Percentiles rank a stretch among this genome's conserved stretches.
phyloP scores from a whole-genome alignment of 768 basidiomycete genomes.

The Mycena rebaudengoi region DNA sequence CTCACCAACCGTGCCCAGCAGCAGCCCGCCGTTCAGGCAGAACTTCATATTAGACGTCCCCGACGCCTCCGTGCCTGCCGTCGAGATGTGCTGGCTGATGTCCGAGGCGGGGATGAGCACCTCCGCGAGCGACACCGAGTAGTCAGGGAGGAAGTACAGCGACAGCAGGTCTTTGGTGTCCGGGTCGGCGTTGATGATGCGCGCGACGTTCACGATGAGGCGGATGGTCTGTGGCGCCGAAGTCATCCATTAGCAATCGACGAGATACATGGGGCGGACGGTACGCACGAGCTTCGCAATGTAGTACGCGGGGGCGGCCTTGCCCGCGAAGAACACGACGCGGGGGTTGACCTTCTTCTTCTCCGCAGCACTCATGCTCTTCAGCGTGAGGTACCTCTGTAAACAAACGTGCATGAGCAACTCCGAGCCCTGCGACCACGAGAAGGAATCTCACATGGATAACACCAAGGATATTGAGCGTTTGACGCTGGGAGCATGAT shows the following conservation, averaged over 20 bases:
- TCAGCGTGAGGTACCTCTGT: slow-evolving; percentile 83
- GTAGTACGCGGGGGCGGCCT: slow-evolving; percentile 95
- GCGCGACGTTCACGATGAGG: slow-evolving; percentile 91
- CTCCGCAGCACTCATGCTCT: slow-evolving; percentile 79
- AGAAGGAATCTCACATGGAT: slow-evolving; percentile 67
- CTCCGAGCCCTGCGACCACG: not conserved
- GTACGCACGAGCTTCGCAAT: slow-evolving; percentile 83
- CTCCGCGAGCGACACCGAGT: slow-evolving; percentile 86
- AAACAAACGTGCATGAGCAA: not conserved
- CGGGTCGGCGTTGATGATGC: slow-evolving; percentile 81
- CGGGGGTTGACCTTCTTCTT: slow-evolving; percentile 85
- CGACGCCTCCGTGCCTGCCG: slow-evolving; percentile 92
- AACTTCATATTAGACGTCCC: slow-evolving; percentile 91
- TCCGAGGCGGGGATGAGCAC: slow-evolving; percentile 92
- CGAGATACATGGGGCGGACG: not conserved
- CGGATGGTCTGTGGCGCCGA: slow-evolving; percentile 72
- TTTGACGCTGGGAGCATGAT: slow-evolving; percentile 74
- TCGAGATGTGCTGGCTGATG: slow-evolving; percentile 96
- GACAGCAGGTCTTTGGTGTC: slow-evolving; percentile 89
- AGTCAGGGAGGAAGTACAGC: slow-evolving; percentile 96
- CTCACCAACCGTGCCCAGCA: slow-evolving; percentile 83
- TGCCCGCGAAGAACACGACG: slow-evolving; percentile 97
- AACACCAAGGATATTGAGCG: slow-evolving; percentile 91
- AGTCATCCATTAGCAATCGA: not conserved
- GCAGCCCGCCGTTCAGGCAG: slow-evolving; percentile 88